A percentile compares a stretch with the other conserved stretches of the same genome.
phyloP scores from a whole-genome alignment of 108 stramenopile species.

The Nannochloropsis salina region DNA sequence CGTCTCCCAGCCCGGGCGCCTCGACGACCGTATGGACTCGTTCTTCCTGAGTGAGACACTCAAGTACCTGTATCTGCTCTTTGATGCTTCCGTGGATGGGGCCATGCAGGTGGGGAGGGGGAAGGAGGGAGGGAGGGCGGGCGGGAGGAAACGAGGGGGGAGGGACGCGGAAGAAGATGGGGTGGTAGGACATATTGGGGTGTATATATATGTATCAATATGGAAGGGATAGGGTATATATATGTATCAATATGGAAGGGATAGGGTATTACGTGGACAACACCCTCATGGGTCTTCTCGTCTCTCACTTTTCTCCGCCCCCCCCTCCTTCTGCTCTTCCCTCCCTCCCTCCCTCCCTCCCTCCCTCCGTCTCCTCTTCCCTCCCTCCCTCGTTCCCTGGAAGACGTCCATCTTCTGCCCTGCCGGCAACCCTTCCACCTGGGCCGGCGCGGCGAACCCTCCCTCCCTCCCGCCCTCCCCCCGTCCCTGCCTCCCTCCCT shows the following conservation, averaged over 20 bases:
- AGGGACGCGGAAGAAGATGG: no score
- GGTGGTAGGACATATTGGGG: no score
- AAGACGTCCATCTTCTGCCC: not conserved
- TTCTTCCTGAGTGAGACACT: slow-evolving; percentile 57
- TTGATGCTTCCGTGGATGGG: slow-evolving; percentile 40
- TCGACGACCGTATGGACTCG: slow-evolving; percentile 58
- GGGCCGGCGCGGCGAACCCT: not conserved
- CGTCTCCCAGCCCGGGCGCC: slow-evolving; percentile 26
- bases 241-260: no score
- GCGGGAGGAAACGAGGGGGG: not conserved
- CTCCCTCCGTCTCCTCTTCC: not conserved
- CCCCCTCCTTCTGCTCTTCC: not conserved
- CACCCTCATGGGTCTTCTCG: no score
- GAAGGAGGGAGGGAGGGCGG: not conserved
- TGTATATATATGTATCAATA: no score
- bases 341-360: slow-evolving; percentile 1
- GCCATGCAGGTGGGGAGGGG: not conserved
- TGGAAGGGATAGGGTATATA: no score
- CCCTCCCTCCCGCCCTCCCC: slow-evolving; percentile 21
- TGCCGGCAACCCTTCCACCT: not conserved
- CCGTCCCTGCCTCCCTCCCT: slow-evolving; percentile 24
- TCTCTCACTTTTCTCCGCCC: no score
- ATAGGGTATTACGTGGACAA: no score
- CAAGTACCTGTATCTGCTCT: slow-evolving; percentile 57
- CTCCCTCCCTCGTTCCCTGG: no score